Conservation (phyloP, 331 rosid species). For the Malus hybrid region DNA sequence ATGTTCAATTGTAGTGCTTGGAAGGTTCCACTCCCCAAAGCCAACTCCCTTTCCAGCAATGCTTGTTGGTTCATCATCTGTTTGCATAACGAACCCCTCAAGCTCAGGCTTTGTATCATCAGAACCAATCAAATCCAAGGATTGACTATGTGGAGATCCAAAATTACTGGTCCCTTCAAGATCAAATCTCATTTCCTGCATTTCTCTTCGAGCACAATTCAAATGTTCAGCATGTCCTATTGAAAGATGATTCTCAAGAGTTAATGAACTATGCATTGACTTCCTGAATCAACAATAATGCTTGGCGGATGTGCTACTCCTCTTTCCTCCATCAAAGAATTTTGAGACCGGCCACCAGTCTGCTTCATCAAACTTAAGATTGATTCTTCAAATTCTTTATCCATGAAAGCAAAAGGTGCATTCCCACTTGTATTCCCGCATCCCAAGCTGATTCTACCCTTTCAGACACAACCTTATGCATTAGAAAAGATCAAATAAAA, state of each 20-base stretch:
- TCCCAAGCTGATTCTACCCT: constrained; percentile 32
- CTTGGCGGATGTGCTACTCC: constrained; percentile 14
- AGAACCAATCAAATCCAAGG: too few relatives aligned
- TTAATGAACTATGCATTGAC: constrained; percentile 18
- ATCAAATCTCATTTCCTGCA: constrained; percentile 26
- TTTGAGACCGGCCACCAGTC: constrained; percentile 12
- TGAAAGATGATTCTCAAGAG: constrained; percentile 16
- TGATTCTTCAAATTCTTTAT: constrained; percentile 14
- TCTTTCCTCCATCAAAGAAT: constrained; percentile 16
- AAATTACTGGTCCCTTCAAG: constrained; percentile 16
- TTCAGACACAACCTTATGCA: constrained; percentile 17
- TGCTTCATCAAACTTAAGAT: constrained; percentile 17
- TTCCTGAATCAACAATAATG: constrained; percentile 15
- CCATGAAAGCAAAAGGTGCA: constrained; percentile 12
- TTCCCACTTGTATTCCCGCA: constrained; percentile 19
- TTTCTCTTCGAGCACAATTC: constrained; percentile 19
- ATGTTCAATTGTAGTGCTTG: constrained; percentile 33
- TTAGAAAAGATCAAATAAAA: not conserved
- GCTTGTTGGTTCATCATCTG: constrained; percentile 45
- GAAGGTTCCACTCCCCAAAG: constrained; percentile 38
- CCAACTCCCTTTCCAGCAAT: constrained; percentile 28
- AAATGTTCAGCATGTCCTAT: constrained; percentile 22
- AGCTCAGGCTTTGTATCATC: too few relatives aligned
- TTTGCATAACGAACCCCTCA: constrained; percentile 57
- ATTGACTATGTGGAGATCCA: constrained; percentile 26